phyloP scores from a whole-genome alignment of 208 protist species.

The Crithidia sp. region DNA sequence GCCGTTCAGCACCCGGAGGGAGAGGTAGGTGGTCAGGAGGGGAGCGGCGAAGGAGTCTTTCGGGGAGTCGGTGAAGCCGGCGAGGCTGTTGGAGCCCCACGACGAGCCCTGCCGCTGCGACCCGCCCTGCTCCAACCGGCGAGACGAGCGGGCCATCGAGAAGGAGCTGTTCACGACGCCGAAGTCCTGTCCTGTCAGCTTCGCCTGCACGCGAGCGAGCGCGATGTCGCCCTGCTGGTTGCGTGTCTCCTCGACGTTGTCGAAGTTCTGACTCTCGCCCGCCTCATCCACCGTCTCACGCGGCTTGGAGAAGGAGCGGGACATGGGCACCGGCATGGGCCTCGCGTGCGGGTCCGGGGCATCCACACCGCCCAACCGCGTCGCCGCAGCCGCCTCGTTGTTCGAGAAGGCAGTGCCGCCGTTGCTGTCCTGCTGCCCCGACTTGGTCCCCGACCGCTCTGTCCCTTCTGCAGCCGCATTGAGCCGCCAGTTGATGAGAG shows the following conservation, averaged over 20 bases:
- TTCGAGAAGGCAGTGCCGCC: constrained; percentile 7
- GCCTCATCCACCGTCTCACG: constrained; percentile 20
- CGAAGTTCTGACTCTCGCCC: constrained; percentile 29
- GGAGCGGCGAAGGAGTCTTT: constrained; percentile 52
- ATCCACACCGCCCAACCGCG: constrained; percentile 15
- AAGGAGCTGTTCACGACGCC: constrained; percentile 72
- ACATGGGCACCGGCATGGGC: constrained; percentile 75
- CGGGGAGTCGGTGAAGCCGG: constrained; percentile 45
- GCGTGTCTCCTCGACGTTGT: constrained; percentile 70
- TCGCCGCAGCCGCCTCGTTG: constrained; percentile 5
- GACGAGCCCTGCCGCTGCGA: constrained; percentile 46
- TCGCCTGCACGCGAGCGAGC: constrained; percentile 82
- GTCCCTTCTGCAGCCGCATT: constrained; percentile 39
- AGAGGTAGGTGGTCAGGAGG: constrained; percentile 80
- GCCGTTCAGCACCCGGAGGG: constrained; percentile 59
- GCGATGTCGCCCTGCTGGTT: constrained; percentile 89
- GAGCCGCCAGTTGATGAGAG: constrained; percentile 99
- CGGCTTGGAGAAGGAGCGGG: constrained; percentile 65
- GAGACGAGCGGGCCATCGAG: constrained; percentile 46
- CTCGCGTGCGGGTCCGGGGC: constrained; percentile 23
- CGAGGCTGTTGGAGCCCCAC: constrained; percentile 49
- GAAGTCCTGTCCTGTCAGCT: constrained; percentile 90
- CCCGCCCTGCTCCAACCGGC: constrained; percentile 29
- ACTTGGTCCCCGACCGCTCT: constrained; percentile 27
- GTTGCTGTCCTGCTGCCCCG: constrained; percentile 23